phyloP scores from a whole-genome alignment of 1,284 basidiomycete species.

The Uromyces viciae-fabae region DNA sequence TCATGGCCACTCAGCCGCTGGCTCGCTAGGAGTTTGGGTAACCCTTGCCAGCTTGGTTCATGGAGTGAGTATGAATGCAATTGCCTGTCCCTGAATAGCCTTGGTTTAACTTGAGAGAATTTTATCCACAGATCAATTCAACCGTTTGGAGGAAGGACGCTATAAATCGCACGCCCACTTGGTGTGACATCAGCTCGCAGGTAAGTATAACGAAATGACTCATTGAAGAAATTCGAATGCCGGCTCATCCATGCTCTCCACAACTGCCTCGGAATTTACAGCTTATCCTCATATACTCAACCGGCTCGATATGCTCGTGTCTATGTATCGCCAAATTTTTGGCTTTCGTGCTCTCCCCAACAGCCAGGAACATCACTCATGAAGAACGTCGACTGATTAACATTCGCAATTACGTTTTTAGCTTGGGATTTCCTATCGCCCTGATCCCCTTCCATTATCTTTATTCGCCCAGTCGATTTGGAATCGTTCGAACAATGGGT shows the following conservation, averaged over 20 bases:
- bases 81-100: not conserved
- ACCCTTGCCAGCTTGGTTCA: slow-evolving; percentile 30
- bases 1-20: slow-evolving; percentile 30
- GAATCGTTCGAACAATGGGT: slow-evolving; percentile 28
- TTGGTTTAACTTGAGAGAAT: not conserved
- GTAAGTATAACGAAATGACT: not conserved
- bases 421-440: slow-evolving; percentile 21
- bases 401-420: slow-evolving; percentile 33
- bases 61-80: slow-evolving; percentile 1
- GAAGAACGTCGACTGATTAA: slow-evolving; percentile 10
- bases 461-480: slow-evolving; percentile 37
- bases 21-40: slow-evolving; percentile 34
- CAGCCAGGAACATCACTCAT: slow-evolving; percentile 15
- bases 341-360: slow-evolving; percentile 30
- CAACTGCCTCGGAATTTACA: not conserved
- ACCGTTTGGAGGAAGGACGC: slow-evolving; percentile 31
- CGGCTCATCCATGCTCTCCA: not conserved
- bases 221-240: not conserved
- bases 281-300: slow-evolving; percentile 43
- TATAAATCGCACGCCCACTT: slow-evolving; percentile 32
- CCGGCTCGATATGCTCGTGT: slow-evolving; percentile 37
- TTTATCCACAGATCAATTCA: slow-evolving; percentile 29
- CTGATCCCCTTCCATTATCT: slow-evolving; percentile 37
- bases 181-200: slow-evolving; percentile 42
- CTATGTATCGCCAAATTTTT: slow-evolving; percentile 41